Conservation (phyloP, 2,329 filamentous ascomycete genomes). For the Aurifilum marmelostoma region DNA sequence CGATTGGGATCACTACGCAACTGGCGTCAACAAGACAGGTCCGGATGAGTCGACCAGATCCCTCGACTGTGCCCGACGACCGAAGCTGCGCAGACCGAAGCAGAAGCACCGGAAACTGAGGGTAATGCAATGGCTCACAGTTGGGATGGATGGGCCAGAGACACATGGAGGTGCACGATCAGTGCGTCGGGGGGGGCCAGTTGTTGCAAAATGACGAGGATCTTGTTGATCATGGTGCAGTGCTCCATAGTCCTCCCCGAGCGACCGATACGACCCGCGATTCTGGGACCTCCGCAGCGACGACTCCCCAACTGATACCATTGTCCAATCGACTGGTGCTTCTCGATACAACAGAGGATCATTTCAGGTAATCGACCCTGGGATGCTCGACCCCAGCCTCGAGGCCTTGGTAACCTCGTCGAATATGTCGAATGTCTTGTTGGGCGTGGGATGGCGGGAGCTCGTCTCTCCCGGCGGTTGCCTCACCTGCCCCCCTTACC, state of each 20-base stretch:
- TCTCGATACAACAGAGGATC: background rate
- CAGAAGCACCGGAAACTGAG: background rate
- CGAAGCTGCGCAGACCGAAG: background rate
- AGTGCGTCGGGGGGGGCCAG: too few species aligned
- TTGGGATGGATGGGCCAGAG: background rate
- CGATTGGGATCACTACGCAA: constrained; percentile 14
- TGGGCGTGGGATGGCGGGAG: constrained; percentile 15
- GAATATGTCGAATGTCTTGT: constrained; percentile 2
- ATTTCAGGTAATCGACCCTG: background rate
- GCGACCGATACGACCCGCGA: background rate
- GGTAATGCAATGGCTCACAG: background rate
- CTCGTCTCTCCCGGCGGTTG: constrained; percentile 2
- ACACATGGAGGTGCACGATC: background rate
- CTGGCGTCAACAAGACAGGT: background rate
- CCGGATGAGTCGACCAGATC: background rate
- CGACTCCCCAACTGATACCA: background rate
- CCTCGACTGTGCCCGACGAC: background rate
- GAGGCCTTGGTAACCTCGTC: background rate
- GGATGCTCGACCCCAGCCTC: background rate
- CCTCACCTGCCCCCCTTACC: constrained; percentile 2
- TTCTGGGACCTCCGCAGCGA: background rate
- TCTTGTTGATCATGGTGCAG: background rate
- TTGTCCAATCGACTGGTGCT: background rate
- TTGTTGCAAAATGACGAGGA: constrained; percentile 1
- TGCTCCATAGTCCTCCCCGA: background rate